phyloP scores from a whole-genome alignment of 805 yeast species.

The Lipomyces yamanashiensis region DNA sequence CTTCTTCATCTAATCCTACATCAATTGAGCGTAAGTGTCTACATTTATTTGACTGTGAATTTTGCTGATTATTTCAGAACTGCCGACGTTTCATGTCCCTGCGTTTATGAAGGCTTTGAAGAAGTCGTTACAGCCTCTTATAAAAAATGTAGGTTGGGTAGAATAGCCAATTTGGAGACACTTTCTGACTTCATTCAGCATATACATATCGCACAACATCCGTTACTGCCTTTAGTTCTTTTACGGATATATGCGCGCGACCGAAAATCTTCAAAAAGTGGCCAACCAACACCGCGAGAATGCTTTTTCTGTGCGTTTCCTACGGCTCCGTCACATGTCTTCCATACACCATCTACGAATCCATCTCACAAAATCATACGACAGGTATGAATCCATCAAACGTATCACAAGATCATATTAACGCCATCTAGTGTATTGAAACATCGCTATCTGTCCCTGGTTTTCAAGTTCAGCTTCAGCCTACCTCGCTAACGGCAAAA shows the following conservation, averaged over 20 bases:
- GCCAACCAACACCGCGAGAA: conserved; percentile 8
- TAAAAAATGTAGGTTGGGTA: conserved; percentile 17
- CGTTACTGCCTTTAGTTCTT: conserved; percentile 23
- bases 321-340: conserved; percentile 18
- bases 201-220: conserved; percentile 29
- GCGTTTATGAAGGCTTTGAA: conserved; percentile 18
- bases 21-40: conserved; percentile 1
- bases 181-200: conserved; percentile 11
- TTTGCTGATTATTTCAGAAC: neutral
- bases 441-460: conserved; percentile 26
- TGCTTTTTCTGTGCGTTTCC: conserved; percentile 27
- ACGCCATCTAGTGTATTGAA: conserved; percentile 20
- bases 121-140: conserved; percentile 15
- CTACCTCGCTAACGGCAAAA: conserved; percentile 27
- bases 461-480: conserved; percentile 13
- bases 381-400: conserved; percentile 14
- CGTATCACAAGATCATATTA: neutral
- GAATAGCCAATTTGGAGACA: neutral
- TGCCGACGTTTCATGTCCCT: conserved; percentile 28
- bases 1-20: conserved; percentile 1
- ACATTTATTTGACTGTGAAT: neutral
- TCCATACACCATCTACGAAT: conserved; percentile 29
- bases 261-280: neutral
- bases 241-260: conserved; percentile 29
- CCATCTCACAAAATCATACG: conserved; percentile 25